Evolutionary conservation across 768 basidiomycete genomes (phyloP), one percentile per base, ranked within the genome.

Genomic region (Tylopilus sp.): DNA sequence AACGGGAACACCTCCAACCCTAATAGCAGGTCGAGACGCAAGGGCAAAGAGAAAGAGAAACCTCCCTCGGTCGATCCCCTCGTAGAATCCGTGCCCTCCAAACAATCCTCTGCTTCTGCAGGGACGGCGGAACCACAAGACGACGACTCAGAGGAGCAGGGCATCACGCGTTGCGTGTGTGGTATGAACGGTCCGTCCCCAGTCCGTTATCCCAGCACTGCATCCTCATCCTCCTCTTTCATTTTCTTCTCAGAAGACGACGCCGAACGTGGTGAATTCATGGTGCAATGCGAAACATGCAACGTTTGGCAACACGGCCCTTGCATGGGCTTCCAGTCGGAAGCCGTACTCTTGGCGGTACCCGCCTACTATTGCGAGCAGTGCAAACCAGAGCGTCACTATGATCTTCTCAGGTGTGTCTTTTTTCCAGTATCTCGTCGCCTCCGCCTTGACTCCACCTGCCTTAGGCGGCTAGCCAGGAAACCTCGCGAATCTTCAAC

Each of bases 281-380:
- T 98, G 92, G 92, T 98, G 46, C 89, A 93, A 70, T 99, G 96
- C 73, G 96, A 98, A 73, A 86, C 78, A 40, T 99, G 96, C 76
- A 90, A 94, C 64, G 92, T 91, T 50, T 99, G 96, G 96, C 96
- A 99, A 72, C 96, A 99, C 68, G 94, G 94, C 4, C 78, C 86
- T 11, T 99, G 97, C 74, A 92, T 99, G 84, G 96, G 94, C 37
- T 90, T 89, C 69, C 85, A 89, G 59, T 81, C 82, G 30, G 85
- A 88, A 64, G 84, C 84, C 62, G 79, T 83, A 62, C 79, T 88
- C 31, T 84, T 83, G 62, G 82, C 80, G n/a, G 84, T 82, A 64
- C 82, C 82, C 58, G 87, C 92, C 70, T 98, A 98, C 71, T 94
- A 86, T 62, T 99, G 97, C 73, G 97, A 99, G 72, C 74, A 82